These are phyloP conservation scores for Gymnopilus dilepis DNA, from an alignment of 768 basidiomycete species.

Conservation along the genomic window DNA sequence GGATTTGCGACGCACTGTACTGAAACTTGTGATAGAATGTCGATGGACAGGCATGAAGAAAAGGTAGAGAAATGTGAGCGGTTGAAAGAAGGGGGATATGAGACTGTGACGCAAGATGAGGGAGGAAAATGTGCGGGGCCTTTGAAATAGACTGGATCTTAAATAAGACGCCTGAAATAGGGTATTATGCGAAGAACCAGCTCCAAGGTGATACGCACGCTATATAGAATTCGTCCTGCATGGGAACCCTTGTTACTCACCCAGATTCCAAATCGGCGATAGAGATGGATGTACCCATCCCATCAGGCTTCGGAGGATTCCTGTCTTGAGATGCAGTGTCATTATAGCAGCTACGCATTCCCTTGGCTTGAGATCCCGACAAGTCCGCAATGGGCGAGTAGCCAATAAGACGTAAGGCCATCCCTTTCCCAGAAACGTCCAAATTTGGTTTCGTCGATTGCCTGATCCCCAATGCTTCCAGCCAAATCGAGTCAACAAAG, in stretches of 20 bases:
- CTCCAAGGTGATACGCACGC: not conserved
- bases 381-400: not conserved
- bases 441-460: not conserved
- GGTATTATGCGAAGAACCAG: not conserved
- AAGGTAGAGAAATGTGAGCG: not conserved
- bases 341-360: not conserved
- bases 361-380: not conserved
- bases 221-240: not conserved
- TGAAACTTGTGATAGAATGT: not conserved
- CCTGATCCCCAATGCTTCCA: not conserved
- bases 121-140: not conserved
- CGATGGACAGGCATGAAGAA: not conserved
- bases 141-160: not conserved
- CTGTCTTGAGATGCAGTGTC: not conserved
- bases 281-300: not conserved
- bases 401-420: not conserved
- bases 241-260: not conserved
- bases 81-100: not conserved
- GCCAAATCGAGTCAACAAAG: no score
- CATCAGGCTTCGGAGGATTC: no score
- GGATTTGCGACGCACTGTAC: not conserved
- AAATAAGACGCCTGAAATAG: not conserved
- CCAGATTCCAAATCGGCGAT: not conserved
- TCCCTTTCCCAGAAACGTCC: not conserved
- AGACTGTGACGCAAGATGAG: slow-evolving; percentile 9